Evolutionary conservation across 2,329 filamentous ascomycete genomes (phyloP).

Genomic region (Periconia sp.): DNA sequence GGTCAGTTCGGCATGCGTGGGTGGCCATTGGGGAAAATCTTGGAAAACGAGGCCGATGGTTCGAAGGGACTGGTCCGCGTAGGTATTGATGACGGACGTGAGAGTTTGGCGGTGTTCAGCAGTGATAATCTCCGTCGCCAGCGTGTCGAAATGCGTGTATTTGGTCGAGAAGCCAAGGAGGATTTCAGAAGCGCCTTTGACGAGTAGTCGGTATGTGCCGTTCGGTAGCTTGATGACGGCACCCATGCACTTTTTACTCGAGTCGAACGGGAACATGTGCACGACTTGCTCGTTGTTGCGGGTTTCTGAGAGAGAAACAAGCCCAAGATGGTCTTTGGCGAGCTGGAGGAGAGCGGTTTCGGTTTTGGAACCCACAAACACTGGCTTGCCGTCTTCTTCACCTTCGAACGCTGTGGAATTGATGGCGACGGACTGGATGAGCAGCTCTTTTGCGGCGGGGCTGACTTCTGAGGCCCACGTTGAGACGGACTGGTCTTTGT

Average conservation of each 20-base stretch:
- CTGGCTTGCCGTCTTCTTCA: conserved; percentile 45
- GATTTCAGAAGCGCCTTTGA: conserved; percentile 62
- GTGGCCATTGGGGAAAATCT: conserved; percentile 43
- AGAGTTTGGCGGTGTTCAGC: conserved; percentile 20
- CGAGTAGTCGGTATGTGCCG: conserved; percentile 53
- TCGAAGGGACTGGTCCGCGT: conserved; percentile 45
- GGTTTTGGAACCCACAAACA: conserved; percentile 60
- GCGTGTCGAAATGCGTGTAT: conserved; percentile 17
- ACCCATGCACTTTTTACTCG: conserved; percentile 59
- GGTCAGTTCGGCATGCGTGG: conserved; percentile 19
- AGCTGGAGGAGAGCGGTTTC: conserved; percentile 58
- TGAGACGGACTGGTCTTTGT: conserved; percentile 43
- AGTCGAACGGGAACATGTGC: conserved; percentile 59
- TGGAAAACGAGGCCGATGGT: conserved; percentile 47
- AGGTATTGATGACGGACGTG: conserved; percentile 36
- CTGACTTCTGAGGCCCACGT: conserved; percentile 49
- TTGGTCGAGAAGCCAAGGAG: conserved; percentile 49
- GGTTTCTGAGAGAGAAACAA: conserved; percentile 51
- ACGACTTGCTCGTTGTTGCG: conserved; percentile 52
- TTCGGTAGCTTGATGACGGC: conserved; percentile 54
- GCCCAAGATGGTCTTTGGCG: conserved; percentile 54
- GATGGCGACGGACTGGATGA: conserved; percentile 35
- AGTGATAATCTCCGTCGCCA: conserved; percentile 18
- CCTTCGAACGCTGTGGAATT: conserved; percentile 59
- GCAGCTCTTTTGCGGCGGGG: conserved; percentile 31